These are phyloP conservation scores for Boletus rubescentipes DNA, from an alignment of 768 basidiomycete genomes.

Conservation along the genomic window DNA sequence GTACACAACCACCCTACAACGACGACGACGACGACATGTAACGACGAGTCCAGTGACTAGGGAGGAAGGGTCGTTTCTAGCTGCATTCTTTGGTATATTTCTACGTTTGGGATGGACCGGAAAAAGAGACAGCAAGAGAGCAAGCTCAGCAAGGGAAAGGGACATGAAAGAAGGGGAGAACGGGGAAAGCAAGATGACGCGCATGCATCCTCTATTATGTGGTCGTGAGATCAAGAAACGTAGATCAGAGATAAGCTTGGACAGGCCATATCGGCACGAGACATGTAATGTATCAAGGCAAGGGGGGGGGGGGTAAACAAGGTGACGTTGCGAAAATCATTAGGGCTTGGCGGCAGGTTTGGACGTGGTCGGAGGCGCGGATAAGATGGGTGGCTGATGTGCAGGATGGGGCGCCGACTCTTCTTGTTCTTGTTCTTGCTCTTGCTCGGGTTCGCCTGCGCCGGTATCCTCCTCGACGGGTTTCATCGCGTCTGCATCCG, in stretches of 20 bases:
- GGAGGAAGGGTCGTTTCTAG: constrained; percentile 13
- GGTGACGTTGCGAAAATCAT: background rate
- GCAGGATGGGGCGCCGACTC: background rate
- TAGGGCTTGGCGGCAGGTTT: constrained; percentile 17
- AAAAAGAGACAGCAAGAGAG: background rate
- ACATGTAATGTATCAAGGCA: background rate
- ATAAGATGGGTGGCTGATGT: constrained; percentile 33
- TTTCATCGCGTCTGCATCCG: constrained; percentile 65
- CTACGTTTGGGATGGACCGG: constrained; percentile 11
- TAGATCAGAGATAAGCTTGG: constrained; percentile 5
- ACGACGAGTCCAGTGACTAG: background rate
- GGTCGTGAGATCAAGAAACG: constrained; percentile 1
- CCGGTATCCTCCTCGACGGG: constrained; percentile 57
- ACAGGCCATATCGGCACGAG: constrained; percentile 1
- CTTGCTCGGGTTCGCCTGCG: constrained; percentile 10
- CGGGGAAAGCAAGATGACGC: background rate
- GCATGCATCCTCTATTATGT: constrained; percentile 5
- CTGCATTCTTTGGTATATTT: constrained; percentile 25
- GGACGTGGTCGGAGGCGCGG: constrained; percentile 30
- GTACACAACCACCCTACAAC: background rate
- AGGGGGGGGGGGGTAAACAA: background rate
- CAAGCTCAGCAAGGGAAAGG: background rate
- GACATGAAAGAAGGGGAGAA: background rate
- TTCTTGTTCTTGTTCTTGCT: background rate
- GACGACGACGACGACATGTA: background rate